Base-by-base conservation (phyloP, 306 rosid genomes). In the Oemleria cerasiformis region DNA sequence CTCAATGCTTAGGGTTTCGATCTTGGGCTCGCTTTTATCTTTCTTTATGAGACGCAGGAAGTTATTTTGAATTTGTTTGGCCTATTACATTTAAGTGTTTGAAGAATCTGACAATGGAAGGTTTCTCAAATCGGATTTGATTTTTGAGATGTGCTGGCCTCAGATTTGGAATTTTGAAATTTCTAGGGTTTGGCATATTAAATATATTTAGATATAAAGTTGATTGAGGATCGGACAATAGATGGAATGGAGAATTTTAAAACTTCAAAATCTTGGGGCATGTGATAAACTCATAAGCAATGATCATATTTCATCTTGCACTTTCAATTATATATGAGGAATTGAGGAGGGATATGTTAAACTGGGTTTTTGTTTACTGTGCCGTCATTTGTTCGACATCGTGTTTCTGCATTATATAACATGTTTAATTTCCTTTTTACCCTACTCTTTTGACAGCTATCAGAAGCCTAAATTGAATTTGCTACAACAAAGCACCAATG, bases 401-500 rank as follows among this genome's bases (percentile, higher is more conserved):
- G 7, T 51, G 21, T n/a, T 51, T 19, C 21, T 30, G 19, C 13
- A 42, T 41, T 21, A 44, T 65, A 16, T 25, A 8, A 9, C 42
- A 15, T 15, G 21, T 10, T 23, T 65, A 55, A n/a, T 16, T 43
- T 65, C 63, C 11, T 45, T 4, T 49, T 16, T 19, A 10, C 6
- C 12, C 9, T 16, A 8, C 8, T 40, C 14, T 63, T 63, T 54
- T 21, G 45, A 41, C 49, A 6, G 44, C 63, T 48, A 63, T 63
- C 88, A 67, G 84, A 71, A 65, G 34, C n/a, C 36, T 66, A 47
- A 19, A 36, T 63, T 55, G 70, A 61, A 30, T 61, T 72, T 54
- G 15, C n/a, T 9, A 21, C 58, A 12, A 5, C 6, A 68, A 67
- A 64, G 68, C 70, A 20, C 53, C 50, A 75, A 88, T 90, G 94